Evolutionary conservation across 1,284 basidiomycete genomes (phyloP).

Genomic region (Malassezia psittaci): DNA sequence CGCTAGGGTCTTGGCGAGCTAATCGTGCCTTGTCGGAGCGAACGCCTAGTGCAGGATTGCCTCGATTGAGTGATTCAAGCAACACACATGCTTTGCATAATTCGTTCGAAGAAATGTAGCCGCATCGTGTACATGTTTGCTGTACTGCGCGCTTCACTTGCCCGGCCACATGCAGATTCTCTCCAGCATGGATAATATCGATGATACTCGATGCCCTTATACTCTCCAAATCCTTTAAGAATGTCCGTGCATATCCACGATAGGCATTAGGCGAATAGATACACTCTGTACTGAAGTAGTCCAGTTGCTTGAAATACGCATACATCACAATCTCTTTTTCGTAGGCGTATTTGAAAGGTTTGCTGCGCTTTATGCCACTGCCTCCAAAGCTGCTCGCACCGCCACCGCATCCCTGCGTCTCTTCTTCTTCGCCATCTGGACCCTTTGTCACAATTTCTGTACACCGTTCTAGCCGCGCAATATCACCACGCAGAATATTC

Average conservation of each 20-base stretch:
- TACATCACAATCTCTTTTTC: constrained; percentile 99
- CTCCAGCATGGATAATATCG: constrained; percentile 67
- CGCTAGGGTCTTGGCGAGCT: constrained; percentile 19
- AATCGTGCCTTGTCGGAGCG: constrained; percentile 30
- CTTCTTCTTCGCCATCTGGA: constrained; percentile 24
- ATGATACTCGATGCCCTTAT: constrained; percentile 87
- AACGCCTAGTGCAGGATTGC: constrained; percentile 37
- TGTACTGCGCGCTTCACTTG: constrained; percentile 32
- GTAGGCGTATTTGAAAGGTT: constrained; percentile 96
- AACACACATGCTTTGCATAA: constrained; percentile 47
- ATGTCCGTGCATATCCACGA: constrained; percentile 83
- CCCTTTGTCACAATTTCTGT: constrained; percentile 65
- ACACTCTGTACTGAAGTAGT: constrained; percentile 98
- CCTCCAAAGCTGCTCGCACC: constrained; percentile 19
- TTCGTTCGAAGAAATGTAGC: constrained; percentile 44
- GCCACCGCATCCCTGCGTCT: constrained; percentile 47
- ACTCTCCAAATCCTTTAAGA: constrained; percentile 89
- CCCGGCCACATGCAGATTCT: constrained; percentile 35
- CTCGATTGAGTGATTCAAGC: constrained; percentile 42
- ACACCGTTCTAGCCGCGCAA: constrained; percentile 82
- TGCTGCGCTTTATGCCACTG: constrained; percentile 87
- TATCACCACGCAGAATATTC: constrained; percentile 98
- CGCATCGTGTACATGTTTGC: constrained; percentile 39
- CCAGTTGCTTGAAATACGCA: constrained; percentile 89
- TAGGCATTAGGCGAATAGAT: constrained; percentile 94